Conservation (phyloP, 2,329 filamentous ascomycete genomes). For the Ophiosphaerella herpotricha region DNA sequence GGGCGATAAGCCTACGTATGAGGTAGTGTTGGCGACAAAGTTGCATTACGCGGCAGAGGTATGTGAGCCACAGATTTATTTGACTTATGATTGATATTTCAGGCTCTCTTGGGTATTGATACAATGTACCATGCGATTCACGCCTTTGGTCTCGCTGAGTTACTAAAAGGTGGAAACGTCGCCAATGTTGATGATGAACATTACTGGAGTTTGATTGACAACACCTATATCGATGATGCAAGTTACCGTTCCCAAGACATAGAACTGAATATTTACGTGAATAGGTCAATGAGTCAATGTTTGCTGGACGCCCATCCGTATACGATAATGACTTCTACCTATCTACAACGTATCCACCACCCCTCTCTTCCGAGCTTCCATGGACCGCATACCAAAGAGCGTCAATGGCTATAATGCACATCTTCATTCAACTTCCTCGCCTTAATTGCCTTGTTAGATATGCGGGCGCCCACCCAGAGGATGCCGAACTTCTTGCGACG, state of each 20-base stretch:
- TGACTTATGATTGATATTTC: neutral
- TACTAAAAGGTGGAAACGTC: slow-evolving; percentile 28
- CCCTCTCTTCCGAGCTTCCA: slow-evolving; percentile 6
- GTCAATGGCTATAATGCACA: slow-evolving; percentile 36
- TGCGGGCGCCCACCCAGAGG: slow-evolving; percentile 22
- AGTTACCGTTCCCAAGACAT: slow-evolving; percentile 2
- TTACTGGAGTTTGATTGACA: slow-evolving; percentile 38
- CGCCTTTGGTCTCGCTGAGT: slow-evolving; percentile 29
- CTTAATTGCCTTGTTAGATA: slow-evolving; percentile 26
- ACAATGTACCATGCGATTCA: slow-evolving; percentile 36
- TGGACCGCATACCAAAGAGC: slow-evolving; percentile 22
- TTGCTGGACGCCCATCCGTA: slow-evolving; percentile 31
- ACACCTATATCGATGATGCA: slow-evolving; percentile 42
- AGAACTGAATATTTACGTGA: slow-evolving; percentile 5
- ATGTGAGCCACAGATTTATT: neutral
- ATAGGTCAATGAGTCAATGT: slow-evolving; percentile 37
- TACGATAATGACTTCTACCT: slow-evolving; percentile 38
- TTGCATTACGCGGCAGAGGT: slow-evolving; percentile 38
- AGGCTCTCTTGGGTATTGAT: slow-evolving; percentile 32
- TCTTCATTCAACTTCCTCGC: slow-evolving; percentile 34
- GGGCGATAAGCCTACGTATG: slow-evolving; percentile 22
- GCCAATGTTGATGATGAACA: slow-evolving; percentile 31
- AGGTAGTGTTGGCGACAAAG: slow-evolving; percentile 34
- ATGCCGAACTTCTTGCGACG: slow-evolving; percentile 20
- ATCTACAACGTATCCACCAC: slow-evolving; percentile 25